Evolutionary conservation across 2,329 filamentous ascomycete genomes (phyloP).

Genomic region (Biscogniauxia marginata): DNA sequence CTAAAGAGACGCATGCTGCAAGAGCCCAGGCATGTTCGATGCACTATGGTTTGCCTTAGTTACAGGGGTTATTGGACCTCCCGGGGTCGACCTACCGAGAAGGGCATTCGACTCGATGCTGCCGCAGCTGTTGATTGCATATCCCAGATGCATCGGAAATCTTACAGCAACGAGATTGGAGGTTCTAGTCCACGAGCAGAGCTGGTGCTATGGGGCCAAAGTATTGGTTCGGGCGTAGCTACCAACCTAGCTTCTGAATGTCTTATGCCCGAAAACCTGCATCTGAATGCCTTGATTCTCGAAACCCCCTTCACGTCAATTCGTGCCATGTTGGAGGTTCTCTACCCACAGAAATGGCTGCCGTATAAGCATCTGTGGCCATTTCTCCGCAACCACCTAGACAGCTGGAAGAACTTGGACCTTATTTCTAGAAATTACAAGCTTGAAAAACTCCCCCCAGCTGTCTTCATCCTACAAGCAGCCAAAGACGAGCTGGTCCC

Average conservation of each 20-base stretch:
- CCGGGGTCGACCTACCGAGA: constrained; percentile 66
- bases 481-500: constrained; percentile 61
- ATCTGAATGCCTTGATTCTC: constrained; percentile 56
- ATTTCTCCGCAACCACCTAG: constrained; percentile 65
- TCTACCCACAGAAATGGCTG: constrained; percentile 79
- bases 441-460: constrained; percentile 29
- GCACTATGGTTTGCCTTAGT: constrained; percentile 55
- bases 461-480: constrained; percentile 53
- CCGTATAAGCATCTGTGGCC: constrained; percentile 74
- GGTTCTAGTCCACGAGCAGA: constrained; percentile 18
- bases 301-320: constrained; percentile 76
- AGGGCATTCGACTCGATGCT: constrained; percentile 67
- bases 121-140: constrained; percentile 65
- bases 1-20: constrained; percentile 39
- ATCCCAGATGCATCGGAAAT: constrained; percentile 38
- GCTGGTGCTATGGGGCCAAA: constrained; percentile 73
- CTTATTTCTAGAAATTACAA: constrained; percentile 37
- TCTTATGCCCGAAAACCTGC: constrained; percentile 38
- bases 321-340: constrained; percentile 64
- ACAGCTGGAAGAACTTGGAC: constrained; percentile 52
- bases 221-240: constrained; percentile 71
- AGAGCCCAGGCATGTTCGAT: constrained; percentile 31
- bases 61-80: constrained; percentile 80
- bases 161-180: constrained; percentile 3
- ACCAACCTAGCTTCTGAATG: constrained; percentile 54